Percentiles rank a stretch among this genome's conserved stretches.
Evolutionary conservation across 2,329 filamentous ascomycete species (phyloP).

Genomic region (Aspergillus terreus): DNA sequence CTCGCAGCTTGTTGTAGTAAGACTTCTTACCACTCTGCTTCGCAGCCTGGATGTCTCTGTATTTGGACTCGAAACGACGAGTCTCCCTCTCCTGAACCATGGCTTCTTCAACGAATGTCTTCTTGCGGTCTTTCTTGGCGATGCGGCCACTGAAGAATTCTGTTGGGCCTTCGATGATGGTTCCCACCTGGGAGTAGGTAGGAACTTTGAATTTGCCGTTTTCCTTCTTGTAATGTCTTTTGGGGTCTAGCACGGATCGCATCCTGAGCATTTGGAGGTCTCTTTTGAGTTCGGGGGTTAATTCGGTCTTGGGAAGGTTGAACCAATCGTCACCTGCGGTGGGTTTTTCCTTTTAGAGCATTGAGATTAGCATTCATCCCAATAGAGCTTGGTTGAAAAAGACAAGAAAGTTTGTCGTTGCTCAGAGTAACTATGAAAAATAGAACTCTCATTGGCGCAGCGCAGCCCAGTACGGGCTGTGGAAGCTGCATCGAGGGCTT

Average conservation of each 20-base stretch:
- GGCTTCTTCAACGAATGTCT: constrained; percentile 81
- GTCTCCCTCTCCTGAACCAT: constrained; percentile 63
- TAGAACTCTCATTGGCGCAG: constrained; percentile 66
- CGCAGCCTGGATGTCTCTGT: constrained; percentile 73
- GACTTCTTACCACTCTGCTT: constrained; percentile 88
- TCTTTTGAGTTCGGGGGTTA: constrained; percentile 81
- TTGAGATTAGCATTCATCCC: constrained; percentile 6
- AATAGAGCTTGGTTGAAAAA: neutral
- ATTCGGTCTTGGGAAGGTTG: constrained; percentile 75
- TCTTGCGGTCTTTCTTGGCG: constrained; percentile 81
- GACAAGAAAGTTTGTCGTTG: constrained; percentile 25
- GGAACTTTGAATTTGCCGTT: constrained; percentile 66
- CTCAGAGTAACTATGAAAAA: constrained; percentile 73
- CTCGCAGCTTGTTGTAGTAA: constrained; percentile 77
- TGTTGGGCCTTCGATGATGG: constrained; percentile 80
- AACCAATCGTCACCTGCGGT: constrained; percentile 83
- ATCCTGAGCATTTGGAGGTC: constrained; percentile 88
- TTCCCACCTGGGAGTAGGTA: constrained; percentile 83
- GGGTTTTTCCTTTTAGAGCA: constrained; percentile 48
- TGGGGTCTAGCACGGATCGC: constrained; percentile 82
- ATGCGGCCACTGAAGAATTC: constrained; percentile 81
- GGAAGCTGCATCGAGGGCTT: constrained; percentile 66
- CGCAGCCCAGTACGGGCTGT: constrained; percentile 75
- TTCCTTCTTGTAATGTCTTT: constrained; percentile 88
- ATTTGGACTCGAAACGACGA: constrained; percentile 80